Percentiles rank a stretch among this genome's conserved stretches.
Evolutionary conservation across 176 grass and related monocot genomes (phyloP).

Genomic region (Miscanthus lutarioriparius): DNA sequence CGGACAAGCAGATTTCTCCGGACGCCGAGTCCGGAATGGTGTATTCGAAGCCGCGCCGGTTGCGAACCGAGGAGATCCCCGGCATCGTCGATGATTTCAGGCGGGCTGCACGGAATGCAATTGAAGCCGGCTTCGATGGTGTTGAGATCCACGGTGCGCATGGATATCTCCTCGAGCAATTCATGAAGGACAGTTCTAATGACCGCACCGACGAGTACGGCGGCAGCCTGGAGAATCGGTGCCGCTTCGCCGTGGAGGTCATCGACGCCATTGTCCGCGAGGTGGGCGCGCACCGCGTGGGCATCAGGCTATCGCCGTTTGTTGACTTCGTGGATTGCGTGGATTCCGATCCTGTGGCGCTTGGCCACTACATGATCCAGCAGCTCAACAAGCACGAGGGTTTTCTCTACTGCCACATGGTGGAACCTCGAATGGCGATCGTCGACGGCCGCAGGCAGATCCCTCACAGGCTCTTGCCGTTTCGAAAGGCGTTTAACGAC

Average conservation of each 20-base stretch:
- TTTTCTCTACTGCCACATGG: slow-evolving; percentile 26
- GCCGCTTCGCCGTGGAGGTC: slow-evolving; percentile 26
- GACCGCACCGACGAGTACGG: slow-evolving; percentile 16
- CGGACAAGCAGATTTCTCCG: background rate
- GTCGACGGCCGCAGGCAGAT: background rate
- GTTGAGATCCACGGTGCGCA: slow-evolving; percentile 38
- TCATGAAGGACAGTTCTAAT: slow-evolving; percentile 36
- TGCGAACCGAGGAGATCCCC: background rate
- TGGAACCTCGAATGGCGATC: slow-evolving; percentile 8
- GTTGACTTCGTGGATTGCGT: slow-evolving; percentile 1
- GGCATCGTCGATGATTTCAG: slow-evolving; percentile 26
- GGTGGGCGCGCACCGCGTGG: slow-evolving; percentile 19
- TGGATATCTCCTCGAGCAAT: slow-evolving; percentile 32
- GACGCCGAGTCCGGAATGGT: background rate
- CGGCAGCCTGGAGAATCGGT: slow-evolving; percentile 35
- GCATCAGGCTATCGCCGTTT: slow-evolving; percentile 15
- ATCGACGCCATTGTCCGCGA: slow-evolving; percentile 10
- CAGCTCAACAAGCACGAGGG: slow-evolving; percentile 5
- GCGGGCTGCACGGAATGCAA: background rate
- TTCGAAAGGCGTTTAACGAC: slow-evolving; percentile 1
- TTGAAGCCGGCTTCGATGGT: slow-evolving; percentile 31
- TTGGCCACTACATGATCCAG: slow-evolving; percentile 15
- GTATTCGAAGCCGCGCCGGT: background rate
- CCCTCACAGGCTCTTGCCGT: background rate
- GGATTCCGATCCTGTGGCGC: slow-evolving; percentile 17